These are phyloP conservation scores for Xylaria grammica DNA, from an alignment of 495 filamentous ascomycete species.

Conservation along the genomic window DNA sequence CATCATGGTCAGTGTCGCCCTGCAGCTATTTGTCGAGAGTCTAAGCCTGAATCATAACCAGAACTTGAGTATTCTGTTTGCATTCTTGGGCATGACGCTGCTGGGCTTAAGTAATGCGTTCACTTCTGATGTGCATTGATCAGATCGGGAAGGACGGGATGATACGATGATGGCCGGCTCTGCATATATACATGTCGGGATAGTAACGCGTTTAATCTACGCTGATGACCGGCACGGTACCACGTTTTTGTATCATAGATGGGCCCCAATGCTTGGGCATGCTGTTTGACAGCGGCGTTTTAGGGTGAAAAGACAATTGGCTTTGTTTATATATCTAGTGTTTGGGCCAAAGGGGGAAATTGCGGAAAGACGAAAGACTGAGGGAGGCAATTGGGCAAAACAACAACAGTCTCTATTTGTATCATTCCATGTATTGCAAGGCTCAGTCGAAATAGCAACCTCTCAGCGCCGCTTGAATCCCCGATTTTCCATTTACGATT, in stretches of 20 bases:
- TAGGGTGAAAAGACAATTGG: not conserved
- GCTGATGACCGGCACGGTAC: not conserved
- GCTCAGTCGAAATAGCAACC: not conserved
- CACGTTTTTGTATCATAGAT: not conserved
- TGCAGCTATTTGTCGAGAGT: conserved; percentile 89
- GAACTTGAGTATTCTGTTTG: conserved; percentile 80
- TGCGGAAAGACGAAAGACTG: not conserved
- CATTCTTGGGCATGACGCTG: conserved; percentile 87
- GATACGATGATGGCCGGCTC: not conserved
- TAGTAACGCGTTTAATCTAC: not conserved
- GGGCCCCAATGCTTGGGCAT: not conserved
- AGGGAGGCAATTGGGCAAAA: not conserved
- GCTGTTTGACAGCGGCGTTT: conserved; percentile 9
- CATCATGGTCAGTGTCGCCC: conserved; percentile 90
- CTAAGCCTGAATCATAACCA: conserved; percentile 80
- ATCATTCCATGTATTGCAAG: not conserved
- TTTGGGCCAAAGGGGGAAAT: not conserved
- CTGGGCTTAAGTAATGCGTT: conserved; percentile 87
- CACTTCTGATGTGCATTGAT: conserved; percentile 55
- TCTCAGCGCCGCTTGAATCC: too few relatives aligned
- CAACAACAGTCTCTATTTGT: not conserved
- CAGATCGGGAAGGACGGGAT: not conserved
- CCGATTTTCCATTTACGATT: too few relatives aligned
- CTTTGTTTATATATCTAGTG: conserved; percentile 1
- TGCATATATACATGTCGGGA: not conserved